A percentile compares a stretch with the other conserved stretches of the same genome.
These are phyloP conservation scores for Chytriomyces sp. DNA, from an alignment of 192 early-diverging fungal species.

Conservation along the genomic window DNA sequence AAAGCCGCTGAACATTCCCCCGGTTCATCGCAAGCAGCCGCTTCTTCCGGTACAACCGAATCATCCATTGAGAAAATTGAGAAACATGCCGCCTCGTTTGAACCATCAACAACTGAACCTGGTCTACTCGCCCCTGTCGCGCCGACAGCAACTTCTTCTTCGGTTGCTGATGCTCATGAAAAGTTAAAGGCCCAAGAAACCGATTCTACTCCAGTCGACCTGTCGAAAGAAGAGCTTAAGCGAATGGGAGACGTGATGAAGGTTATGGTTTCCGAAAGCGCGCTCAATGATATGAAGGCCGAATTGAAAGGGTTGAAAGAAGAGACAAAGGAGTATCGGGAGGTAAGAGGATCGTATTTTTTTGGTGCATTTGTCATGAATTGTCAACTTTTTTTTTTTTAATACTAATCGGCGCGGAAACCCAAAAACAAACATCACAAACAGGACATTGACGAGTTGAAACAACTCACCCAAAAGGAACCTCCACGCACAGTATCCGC, in stretches of 20 bases:
- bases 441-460: constrained; percentile 60
- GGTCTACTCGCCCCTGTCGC: background rate
- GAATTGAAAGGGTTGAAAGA: constrained; percentile 52
- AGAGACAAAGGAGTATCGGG: constrained; percentile 54
- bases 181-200: background rate
- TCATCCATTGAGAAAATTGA: too few species aligned
- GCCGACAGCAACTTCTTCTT: background rate
- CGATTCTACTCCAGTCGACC: constrained; percentile 29
- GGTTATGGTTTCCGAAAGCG: constrained; percentile 51
- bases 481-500: constrained; percentile 61
- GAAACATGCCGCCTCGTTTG: too few species aligned
- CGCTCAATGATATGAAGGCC: constrained; percentile 53
- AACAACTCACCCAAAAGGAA: constrained; percentile 56
- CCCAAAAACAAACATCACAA: too few species aligned
- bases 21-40: constrained; percentile 3
- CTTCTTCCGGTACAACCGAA: background rate
- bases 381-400: too few species aligned
- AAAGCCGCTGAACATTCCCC: background rate
- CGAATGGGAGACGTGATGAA: constrained; percentile 53
- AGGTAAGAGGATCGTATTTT: constrained; percentile 30
- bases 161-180: background rate
- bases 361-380: too few species aligned
- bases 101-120: too few species aligned
- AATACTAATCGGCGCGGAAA: too few species aligned
- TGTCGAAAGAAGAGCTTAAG: constrained; percentile 50